Base-by-base conservation (phyloP, 2,329 filamentous ascomycete species). In the Sporothrix mexicana region DNA sequence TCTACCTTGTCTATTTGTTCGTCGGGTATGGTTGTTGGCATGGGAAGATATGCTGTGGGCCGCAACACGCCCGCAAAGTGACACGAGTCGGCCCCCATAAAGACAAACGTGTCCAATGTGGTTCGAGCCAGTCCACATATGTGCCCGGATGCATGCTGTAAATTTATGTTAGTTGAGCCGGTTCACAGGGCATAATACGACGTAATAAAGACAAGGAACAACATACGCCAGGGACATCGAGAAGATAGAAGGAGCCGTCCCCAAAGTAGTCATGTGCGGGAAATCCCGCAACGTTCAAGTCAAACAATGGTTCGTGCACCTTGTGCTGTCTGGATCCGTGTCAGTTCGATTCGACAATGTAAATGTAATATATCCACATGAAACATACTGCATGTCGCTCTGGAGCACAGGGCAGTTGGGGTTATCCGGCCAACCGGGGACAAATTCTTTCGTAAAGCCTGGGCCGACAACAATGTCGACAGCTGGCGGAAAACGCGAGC, bases 161-260 rank as follows among this genome's bases (percentile, higher is more conserved):
- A 3, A 12, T 12, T 49, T 12, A 49, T 49, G 12, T 49, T 49
- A 0, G 12, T 9, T 49, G 4, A 15, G 3, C 45, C 12, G 3
- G 6, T 55, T 55, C 10, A 20, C 4, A 4, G 51, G 4, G 4
- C 36, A 64, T n/a, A n/a, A n/a, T n/a, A n/a, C n/a, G n/a, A n/a
- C n/a, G n/a, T n/a, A n/a, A n/a, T n/a, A n/a, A n/a, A n/a, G n/a
- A n/a, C n/a, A n/a, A n/a, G n/a, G n/a, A n/a, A n/a, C n/a, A 10
- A 67, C 62, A 5, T 36, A 68, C 64, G 9, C 64, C 64, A 3
- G 64, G 45, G 10, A 68, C 64, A 30, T 68, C 64, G 1, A 68
- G 45, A 2, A 68, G 64, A 53, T 68, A 68, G 45, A 68, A 68
- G 5, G 64, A 68, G 9, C 64, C 64, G 13, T 68, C 64, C 9